A percentile compares a stretch with the other conserved stretches of the same genome.
Evolutionary conservation across 2,329 filamentous ascomycete species (phyloP).

Genomic region (Leptographium radiaticola): DNA sequence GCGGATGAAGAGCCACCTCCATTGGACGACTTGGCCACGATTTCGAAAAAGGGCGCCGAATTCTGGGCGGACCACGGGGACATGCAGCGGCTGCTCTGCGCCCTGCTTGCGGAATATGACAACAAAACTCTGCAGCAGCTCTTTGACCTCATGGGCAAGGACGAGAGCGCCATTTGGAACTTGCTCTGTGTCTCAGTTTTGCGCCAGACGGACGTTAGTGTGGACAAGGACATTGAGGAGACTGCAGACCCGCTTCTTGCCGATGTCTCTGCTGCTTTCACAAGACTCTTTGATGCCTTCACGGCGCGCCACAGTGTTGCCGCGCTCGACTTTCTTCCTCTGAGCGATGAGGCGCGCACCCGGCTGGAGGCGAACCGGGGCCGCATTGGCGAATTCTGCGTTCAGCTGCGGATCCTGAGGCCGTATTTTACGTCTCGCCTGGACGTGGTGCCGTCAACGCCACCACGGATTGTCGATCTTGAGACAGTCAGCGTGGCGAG

Average conservation of each 20-base stretch:
- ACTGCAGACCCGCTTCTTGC: neutral
- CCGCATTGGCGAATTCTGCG: slow-evolving; percentile 11
- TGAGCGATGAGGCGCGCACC: slow-evolving; percentile 1
- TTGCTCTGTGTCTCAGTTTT: slow-evolving; percentile 5
- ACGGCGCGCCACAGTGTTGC: slow-evolving; percentile 5
- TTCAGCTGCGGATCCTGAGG: slow-evolving; percentile 10
- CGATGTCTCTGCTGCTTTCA: slow-evolving; percentile 8
- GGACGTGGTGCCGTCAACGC: neutral
- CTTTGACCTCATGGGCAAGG: neutral
- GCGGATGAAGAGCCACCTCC: neutral
- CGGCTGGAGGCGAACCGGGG: slow-evolving; percentile 5
- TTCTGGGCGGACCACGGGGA: slow-evolving; percentile 8
- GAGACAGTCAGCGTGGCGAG: neutral
- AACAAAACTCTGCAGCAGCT: slow-evolving; percentile 2
- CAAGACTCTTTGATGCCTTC: slow-evolving; percentile 14
- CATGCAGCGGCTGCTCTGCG: slow-evolving; percentile 8
- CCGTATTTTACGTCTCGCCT: slow-evolving; percentile 7
- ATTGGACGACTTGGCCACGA: slow-evolving; percentile 5
- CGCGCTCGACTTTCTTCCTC: neutral
- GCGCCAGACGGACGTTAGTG: neutral
- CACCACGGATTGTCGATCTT: neutral
- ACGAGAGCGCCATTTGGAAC: slow-evolving; percentile 6
- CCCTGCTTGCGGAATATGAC: slow-evolving; percentile 4
- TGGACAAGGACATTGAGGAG: neutral
- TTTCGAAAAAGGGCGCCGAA: slow-evolving; percentile 4